Evolutionary conservation across 139 green algal species (phyloP).

Genomic region (Ettlia oleoabundans): DNA sequence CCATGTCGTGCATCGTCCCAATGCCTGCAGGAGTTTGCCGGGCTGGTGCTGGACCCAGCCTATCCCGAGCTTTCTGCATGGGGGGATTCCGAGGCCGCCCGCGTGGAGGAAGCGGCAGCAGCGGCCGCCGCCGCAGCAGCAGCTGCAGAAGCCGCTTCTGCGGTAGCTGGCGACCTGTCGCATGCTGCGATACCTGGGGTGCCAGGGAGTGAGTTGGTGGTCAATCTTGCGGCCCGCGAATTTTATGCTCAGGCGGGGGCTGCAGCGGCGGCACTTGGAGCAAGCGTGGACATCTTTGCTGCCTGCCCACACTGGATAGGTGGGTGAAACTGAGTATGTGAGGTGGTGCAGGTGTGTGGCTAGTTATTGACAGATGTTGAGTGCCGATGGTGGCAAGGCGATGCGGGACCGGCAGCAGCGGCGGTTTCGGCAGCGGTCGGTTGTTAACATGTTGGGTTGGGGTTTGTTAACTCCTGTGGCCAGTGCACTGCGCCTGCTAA

Average conservation of each 20-base stretch:
- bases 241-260: slow-evolving; percentile 82
- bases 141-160: not conserved
- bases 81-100: not conserved
- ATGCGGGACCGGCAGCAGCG: too few relatives aligned
- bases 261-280: slow-evolving; percentile 74
- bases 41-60: slow-evolving; percentile 9
- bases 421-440: too few relatives aligned
- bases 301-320: slow-evolving; percentile 28
- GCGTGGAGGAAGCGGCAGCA: not conserved
- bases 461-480: too few relatives aligned
- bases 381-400: not conserved
- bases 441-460: too few relatives aligned
- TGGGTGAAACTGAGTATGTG: slow-evolving; percentile 31
- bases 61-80: slow-evolving; percentile 42
- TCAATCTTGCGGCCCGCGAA: slow-evolving; percentile 25
- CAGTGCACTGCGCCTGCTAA: too few relatives aligned
- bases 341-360: not conserved
- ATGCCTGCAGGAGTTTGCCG: not conserved
- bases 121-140: not conserved
- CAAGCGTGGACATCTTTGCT: slow-evolving; percentile 85
- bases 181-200: slow-evolving; percentile 16
- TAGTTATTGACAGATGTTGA: not conserved
- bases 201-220: not conserved
- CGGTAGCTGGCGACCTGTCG: slow-evolving; percentile 1
- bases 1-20: not conserved